Evolutionary conservation across 2,329 filamentous ascomycete species (phyloP).

Genomic region (Epichloe coenophiala): DNA sequence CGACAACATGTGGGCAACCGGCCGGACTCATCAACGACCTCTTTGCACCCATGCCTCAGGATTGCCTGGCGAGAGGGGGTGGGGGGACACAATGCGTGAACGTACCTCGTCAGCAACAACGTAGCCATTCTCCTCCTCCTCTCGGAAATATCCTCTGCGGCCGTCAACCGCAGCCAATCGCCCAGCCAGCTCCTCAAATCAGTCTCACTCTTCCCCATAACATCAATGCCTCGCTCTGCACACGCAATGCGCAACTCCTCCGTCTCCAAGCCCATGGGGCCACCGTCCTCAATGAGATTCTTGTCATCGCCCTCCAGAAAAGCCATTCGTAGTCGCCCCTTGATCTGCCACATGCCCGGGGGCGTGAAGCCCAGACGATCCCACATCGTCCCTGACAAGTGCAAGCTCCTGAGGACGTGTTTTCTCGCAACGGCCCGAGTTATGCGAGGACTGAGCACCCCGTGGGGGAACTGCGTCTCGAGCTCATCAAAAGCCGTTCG

Average conservation of each 20-base stretch:
- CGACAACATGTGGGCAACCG: background rate
- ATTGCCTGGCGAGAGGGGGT: background rate
- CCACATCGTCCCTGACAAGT: conserved; percentile 34
- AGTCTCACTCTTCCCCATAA: conserved; percentile 41
- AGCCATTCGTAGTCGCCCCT: conserved; percentile 39
- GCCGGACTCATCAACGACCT: too few relatives aligned
- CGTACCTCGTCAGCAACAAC: conserved; percentile 28
- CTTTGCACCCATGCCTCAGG: too few relatives aligned
- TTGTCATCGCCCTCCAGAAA: conserved; percentile 60
- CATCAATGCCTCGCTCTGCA: conserved; percentile 52
- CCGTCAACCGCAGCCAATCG: conserved; percentile 35
- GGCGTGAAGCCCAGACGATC: conserved; percentile 36
- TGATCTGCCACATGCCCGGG: conserved; percentile 36
- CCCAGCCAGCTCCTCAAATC: conserved; percentile 35
- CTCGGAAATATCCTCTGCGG: conserved; percentile 22
- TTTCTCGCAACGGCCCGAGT: conserved; percentile 16
- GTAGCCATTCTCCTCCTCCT: conserved; percentile 25
- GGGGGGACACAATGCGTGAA: background rate
- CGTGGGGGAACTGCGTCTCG: conserved; percentile 18
- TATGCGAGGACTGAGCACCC: conserved; percentile 21
- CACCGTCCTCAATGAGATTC: conserved; percentile 51
- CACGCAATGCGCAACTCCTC: conserved; percentile 60
- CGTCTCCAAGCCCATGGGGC: conserved; percentile 36
- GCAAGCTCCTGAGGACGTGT: conserved; percentile 29
- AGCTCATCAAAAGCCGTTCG: conserved; percentile 32